Evolutionary conservation across 2,329 filamentous ascomycete species (phyloP), one percentile per base, ranked within the genome.

Genomic region (Corinectria fuckeliana): DNA sequence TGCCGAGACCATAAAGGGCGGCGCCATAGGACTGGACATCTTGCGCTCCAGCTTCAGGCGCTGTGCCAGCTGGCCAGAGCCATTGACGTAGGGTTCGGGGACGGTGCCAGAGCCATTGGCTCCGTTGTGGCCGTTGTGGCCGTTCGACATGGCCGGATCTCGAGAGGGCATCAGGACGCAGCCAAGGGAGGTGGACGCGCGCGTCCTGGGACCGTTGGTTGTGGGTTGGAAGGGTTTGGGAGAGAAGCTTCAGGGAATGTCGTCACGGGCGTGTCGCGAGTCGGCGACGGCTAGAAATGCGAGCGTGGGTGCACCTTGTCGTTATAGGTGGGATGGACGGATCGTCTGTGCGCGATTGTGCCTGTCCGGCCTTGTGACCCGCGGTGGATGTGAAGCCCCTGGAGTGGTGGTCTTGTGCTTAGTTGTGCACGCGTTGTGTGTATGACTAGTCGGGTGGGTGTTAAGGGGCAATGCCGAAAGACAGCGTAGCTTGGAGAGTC

Each of bases 1-100:
- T 2, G 96, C 94, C 14, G 95, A 98, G 57, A 98, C 93, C 91
- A 99, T 97, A 75, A 99, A 99, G 61, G 93, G 82, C 41, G 94
- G 93, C 78, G 95, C 87, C 86, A 89, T 86, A 3, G 87, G 87
- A 56, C 79, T 86, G 10, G 86, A 89, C 61, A 81, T 77, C 68
- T 86, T 88, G 73, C 86, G 84, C 48, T 78, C 75, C 69, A 79
- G 72, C 66, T 69, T 82, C 60, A 75, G 71, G 50, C 76, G 75
- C 57, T 76, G 68, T 50, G 69, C 58, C 62, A 75, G 57, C 58
- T 73, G 68, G 32, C 69, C 74, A 61, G 74, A 74, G 63, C 75
- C 73, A 56, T 77, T 78, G 60, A 70, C 64, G 44, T 74, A 76
- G 45, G 63, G 63, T 45, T 67, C 66, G 34, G 71, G 72, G 32